Evolutionary conservation across 2,329 filamentous ascomycete species (phyloP).

Genomic region (Colletotrichum liriopes): DNA sequence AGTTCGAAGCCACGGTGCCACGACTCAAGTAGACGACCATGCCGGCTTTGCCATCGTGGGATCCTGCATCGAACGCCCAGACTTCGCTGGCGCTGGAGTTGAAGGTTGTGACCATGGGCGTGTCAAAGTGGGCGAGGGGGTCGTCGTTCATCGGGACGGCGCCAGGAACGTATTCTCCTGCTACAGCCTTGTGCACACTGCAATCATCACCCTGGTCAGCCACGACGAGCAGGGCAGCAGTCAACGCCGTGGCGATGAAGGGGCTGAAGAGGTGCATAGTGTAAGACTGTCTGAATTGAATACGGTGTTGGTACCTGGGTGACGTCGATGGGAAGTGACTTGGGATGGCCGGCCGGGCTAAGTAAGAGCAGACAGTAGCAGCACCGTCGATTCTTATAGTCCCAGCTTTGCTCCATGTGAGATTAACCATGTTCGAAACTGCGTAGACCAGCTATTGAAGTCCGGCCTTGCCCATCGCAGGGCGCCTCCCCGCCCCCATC

Average conservation of each 20-base stretch:
- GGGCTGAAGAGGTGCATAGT: conserved; percentile 8
- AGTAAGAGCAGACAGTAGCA: not conserved
- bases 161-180: conserved; percentile 44
- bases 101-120: conserved; percentile 40
- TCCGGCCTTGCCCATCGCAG: too few relatives aligned
- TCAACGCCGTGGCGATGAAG: not conserved
- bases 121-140: conserved; percentile 25
- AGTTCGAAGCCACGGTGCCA: conserved; percentile 13
- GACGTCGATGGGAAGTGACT: not conserved
- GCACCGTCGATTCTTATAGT: too few relatives aligned
- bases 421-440: too few relatives aligned
- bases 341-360: too few relatives aligned
- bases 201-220: conserved; percentile 18
- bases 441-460: too few relatives aligned
- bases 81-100: conserved; percentile 9
- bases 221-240: not conserved
- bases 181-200: conserved; percentile 42
- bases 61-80: conserved; percentile 16
- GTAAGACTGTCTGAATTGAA: not conserved
- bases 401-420: too few relatives aligned
- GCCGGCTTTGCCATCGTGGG: conserved; percentile 9
- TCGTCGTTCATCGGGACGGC: conserved; percentile 72
- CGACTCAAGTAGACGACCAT: conserved; percentile 14
- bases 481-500: too few relatives aligned
- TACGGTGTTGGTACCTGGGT: not conserved